Base-by-base conservation (phyloP, 2,329 filamentous ascomycete species). In the Scedosporium dehoogii region DNA sequence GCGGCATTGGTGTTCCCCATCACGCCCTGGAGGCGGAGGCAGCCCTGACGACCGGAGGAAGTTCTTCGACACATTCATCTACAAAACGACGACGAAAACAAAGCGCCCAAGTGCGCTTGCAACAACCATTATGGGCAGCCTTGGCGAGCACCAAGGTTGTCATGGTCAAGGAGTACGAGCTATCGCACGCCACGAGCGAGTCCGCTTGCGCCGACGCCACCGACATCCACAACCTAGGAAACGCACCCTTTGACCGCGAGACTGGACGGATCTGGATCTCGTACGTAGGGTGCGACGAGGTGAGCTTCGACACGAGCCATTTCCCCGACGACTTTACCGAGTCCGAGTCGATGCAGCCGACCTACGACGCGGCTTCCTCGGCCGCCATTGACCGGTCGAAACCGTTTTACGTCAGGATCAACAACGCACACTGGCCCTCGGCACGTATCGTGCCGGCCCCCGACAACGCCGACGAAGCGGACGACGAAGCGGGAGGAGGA, bases 131-230 rank as follows among this genome's bases (percentile, higher is more conserved):
- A 67, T 97, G 92, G 92, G 91, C 92, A 66, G 92, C 92, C 58
- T 84, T 97, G 68, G 92, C 92, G 60, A 96, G 91, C 76, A 96
- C 92, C 71, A 97, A 97, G 81, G 92, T 97, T 72, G 93, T 94
- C 69, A 91, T 96, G 76, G 87, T 96, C 71, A 94, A 96, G 77
- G 92, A 92, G 75, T 90, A 91, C 69, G 89, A 92, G 75, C 84
- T 96, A 72, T 93, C 90, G 67, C 86, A 90, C 72, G 86, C 87
- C 63, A 83, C 88, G 64, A 84, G 85, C 62, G 89, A 92, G 75
- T 88, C 86, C 59, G 85, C 84, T 38, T 88, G 88, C 69, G 86
- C 89, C 67, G 88, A 90, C 71, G 86, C 86, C 68, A 90, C 86
- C 70, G 88, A 91, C 70, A 86, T 88, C 71, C 87, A 91, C 75